A percentile compares a stretch with the other conserved stretches of the same genome.
phyloP scores from a whole-genome alignment of 2,329 filamentous ascomycete genomes.

The Exutisphaerella laricina region DNA sequence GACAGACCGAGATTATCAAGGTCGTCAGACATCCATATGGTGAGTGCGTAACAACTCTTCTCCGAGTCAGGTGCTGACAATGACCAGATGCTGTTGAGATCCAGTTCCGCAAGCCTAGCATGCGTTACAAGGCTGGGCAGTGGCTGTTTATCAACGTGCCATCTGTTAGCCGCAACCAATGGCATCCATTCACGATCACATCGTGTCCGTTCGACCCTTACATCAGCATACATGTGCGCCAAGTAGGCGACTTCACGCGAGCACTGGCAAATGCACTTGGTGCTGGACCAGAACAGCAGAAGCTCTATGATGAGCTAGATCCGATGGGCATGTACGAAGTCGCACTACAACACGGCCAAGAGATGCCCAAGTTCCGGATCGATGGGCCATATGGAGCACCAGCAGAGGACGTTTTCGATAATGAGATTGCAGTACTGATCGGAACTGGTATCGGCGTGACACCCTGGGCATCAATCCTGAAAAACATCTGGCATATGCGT shows the following conservation, averaged over 20 bases:
- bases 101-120: conserved; percentile 91
- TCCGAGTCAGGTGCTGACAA: conserved; percentile 11
- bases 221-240: conserved; percentile 87
- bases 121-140: conserved; percentile 97
- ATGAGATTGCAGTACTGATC: conserved; percentile 80
- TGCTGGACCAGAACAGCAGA: conserved; percentile 77
- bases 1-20: conserved; percentile 82
- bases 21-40: conserved; percentile 94
- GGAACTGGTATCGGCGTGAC: conserved; percentile 84
- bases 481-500: conserved; percentile 97
- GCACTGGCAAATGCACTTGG: conserved; percentile 95
- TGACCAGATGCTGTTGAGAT: conserved; percentile 82
- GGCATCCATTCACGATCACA: conserved; percentile 99
- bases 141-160: conserved; percentile 97
- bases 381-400: conserved; percentile 96
- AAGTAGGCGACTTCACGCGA: conserved; percentile 93
- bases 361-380: conserved; percentile 83
- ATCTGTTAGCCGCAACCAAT: conserved; percentile 80
- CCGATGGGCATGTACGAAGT: conserved; percentile 98
- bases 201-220: conserved; percentile 96
- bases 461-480: conserved; percentile 80
- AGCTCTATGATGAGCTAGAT: conserved; percentile 85
- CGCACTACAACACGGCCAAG: conserved; percentile 83
- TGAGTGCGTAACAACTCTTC: conserved; percentile 42
- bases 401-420: conserved; percentile 94